These are phyloP conservation scores for Mycosphaerelloides madeirae DNA, from an alignment of 2,329 filamentous ascomycete species.

Conservation along the genomic window DNA sequence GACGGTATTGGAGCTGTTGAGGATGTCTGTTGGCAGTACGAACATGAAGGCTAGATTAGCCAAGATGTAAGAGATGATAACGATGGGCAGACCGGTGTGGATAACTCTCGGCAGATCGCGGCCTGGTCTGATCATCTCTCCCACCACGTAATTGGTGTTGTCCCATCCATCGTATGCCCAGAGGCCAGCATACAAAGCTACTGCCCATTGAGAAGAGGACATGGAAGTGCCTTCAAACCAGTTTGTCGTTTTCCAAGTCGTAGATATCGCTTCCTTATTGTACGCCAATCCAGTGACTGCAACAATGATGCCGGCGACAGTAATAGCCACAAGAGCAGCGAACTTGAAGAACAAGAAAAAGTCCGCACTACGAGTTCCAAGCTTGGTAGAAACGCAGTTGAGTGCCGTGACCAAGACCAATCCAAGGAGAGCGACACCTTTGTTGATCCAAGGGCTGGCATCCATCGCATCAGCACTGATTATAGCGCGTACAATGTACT, in stretches of 20 bases:
- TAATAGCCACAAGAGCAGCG: constrained; percentile 78
- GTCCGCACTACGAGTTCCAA: constrained; percentile 84
- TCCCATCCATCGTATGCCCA: constrained; percentile 99
- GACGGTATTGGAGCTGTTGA: constrained; percentile 90
- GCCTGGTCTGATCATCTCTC: constrained; percentile 87
- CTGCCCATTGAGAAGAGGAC: constrained; percentile 80
- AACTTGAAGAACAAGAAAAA: constrained; percentile 98
- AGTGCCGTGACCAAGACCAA: constrained; percentile 72
- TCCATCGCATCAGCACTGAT: constrained; percentile 81
- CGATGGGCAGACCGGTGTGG: constrained; percentile 91
- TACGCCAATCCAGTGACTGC: constrained; percentile 78
- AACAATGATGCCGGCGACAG: constrained; percentile 82
- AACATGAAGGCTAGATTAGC: constrained; percentile 94
- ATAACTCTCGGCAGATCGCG: constrained; percentile 91
- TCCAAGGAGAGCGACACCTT: constrained; percentile 74
- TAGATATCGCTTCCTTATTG: constrained; percentile 57
- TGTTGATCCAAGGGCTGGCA: constrained; percentile 83
- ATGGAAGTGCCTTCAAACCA: constrained; percentile 87
- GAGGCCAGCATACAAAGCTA: constrained; percentile 88
- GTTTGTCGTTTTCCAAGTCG: constrained; percentile 71
- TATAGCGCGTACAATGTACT: constrained; percentile 85
- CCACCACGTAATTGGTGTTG: constrained; percentile 97
- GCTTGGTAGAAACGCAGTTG: constrained; percentile 85
- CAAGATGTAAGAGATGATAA: constrained; percentile 83
- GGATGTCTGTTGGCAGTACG: constrained; percentile 72